Evolutionary conservation across 1,284 basidiomycete species (phyloP).

Genomic region (Ceratobasidium sp.): DNA sequence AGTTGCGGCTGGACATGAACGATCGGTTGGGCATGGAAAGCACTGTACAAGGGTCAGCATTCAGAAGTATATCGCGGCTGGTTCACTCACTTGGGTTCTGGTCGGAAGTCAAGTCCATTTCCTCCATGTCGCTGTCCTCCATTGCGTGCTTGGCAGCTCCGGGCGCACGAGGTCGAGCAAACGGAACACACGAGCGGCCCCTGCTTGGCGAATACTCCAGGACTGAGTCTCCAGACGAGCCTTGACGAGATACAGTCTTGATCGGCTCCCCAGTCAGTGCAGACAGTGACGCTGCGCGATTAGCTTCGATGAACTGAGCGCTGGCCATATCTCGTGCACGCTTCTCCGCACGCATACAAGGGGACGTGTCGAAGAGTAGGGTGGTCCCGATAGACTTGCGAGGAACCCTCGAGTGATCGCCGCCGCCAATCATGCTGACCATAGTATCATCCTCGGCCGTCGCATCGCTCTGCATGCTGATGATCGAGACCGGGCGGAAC

Average conservation of each 20-base stretch:
- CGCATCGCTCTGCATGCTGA: constrained; percentile 58
- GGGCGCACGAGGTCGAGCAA: constrained; percentile 23
- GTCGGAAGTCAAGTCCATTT: background rate
- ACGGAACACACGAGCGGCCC: constrained; percentile 5
- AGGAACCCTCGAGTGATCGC: constrained; percentile 63
- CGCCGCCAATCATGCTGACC: constrained; percentile 75
- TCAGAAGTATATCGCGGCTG: background rate
- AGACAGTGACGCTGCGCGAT: constrained; percentile 4
- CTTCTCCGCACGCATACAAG: constrained; percentile 69
- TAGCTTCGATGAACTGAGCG: constrained; percentile 32
- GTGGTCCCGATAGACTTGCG: constrained; percentile 67
- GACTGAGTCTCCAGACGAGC: constrained; percentile 7
- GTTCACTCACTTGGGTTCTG: constrained; percentile 8
- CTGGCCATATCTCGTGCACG: constrained; percentile 55
- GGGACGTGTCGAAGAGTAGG: constrained; percentile 66
- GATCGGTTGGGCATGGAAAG: background rate
- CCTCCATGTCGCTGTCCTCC: background rate
- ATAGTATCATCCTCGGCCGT: constrained; percentile 73
- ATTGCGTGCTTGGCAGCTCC: background rate
- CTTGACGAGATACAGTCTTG: constrained; percentile 43
- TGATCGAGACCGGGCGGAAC: constrained; percentile 68
- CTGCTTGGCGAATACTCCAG: constrained; percentile 26
- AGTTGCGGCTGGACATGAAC: constrained; percentile 18
- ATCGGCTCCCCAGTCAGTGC: constrained; percentile 47
- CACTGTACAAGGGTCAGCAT: background rate